These are phyloP conservation scores for Phlebopus sp. DNA, from an alignment of 1,284 basidiomycete genomes.

Conservation along the genomic window DNA sequence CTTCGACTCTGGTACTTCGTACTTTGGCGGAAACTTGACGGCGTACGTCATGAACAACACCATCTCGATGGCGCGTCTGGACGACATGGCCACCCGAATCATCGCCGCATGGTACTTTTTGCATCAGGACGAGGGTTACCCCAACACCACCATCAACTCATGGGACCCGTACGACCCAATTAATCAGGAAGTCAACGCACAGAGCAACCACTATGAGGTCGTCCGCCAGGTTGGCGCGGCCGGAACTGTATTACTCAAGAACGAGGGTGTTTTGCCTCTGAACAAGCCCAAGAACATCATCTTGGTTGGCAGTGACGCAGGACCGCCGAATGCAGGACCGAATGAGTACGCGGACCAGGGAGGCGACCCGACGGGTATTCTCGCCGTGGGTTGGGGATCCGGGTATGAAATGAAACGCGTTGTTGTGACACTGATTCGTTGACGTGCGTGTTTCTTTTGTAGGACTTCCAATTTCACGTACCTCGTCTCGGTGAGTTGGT, in stretches of 20 bases:
- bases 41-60: slow-evolving; percentile 25
- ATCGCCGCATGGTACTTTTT: slow-evolving; percentile 58
- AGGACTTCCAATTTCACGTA: slow-evolving; percentile 40
- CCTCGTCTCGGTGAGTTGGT: slow-evolving; percentile 34
- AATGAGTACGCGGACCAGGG: slow-evolving; percentile 54
- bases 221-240: too few species aligned
- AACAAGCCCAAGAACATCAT: too few species aligned
- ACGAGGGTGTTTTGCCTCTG: too few species aligned
- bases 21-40: slow-evolving; percentile 52
- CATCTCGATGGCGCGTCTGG: slow-evolving; percentile 45
- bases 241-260: too few species aligned
- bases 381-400: slow-evolving; percentile 66
- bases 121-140: slow-evolving; percentile 59
- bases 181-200: too few species aligned
- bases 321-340: too few species aligned
- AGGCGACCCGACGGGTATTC: slow-evolving; percentile 48
- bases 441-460: not conserved
- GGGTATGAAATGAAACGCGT: slow-evolving; percentile 34
- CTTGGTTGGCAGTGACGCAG: too few species aligned
- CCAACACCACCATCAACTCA: too few species aligned
- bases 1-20: slow-evolving; percentile 28
- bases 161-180: too few species aligned
- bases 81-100: slow-evolving; percentile 69
- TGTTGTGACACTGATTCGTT: too few species aligned
- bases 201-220: too few species aligned